Base-by-base conservation (phyloP, 2,329 filamentous ascomycete genomes). In the Aspergillus felis region DNA sequence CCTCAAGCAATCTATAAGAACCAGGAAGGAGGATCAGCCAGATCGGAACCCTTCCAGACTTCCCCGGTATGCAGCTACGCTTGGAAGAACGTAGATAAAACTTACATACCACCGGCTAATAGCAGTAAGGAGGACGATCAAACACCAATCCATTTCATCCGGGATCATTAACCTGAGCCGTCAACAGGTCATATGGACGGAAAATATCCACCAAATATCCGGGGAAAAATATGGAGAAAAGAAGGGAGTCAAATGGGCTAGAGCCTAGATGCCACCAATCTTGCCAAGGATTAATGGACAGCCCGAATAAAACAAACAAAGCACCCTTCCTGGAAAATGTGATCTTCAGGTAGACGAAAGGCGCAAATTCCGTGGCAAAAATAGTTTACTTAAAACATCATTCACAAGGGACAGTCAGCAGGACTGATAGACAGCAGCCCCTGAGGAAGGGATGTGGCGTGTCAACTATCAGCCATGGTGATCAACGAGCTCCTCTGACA, bases 21-120 rank as follows among this genome's bases (percentile, higher is more conserved):
- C 53, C 47, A 57, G 54, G 54, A 56, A 59, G 62, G 54, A 53
- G 47, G 61, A 66, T 63, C 62, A 58, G 28, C 55, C 54, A 55
- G 65, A 66, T 67, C 64, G 68, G 67, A 67, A 68, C 55, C 57
- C 59, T 50, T 54, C 17, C 38, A 42, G 59, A 53, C 61, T 71
- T 68, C 69, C 66, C 68, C 67, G 68, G 67, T 65, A 71, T 70
- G 67, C 60, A 51, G 57, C 51, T 62, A 49, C 42, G 48, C 22
- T 61, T 64, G 62, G 61, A 4, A 57, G 50, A 61, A 65, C 61
- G 59, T 58, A 42, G 55, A 53, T 55, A 51, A 51, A 54, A 59
- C 62, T 59, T 65, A 64, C 65, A 67, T 66, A 57, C 64, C 64
- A 58, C 59, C 59, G 64, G 62, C 57, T 65, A 68, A 62, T 65